phyloP scores from a whole-genome alignment of 345 rosid genomes.

The Linum usitatissimum region DNA sequence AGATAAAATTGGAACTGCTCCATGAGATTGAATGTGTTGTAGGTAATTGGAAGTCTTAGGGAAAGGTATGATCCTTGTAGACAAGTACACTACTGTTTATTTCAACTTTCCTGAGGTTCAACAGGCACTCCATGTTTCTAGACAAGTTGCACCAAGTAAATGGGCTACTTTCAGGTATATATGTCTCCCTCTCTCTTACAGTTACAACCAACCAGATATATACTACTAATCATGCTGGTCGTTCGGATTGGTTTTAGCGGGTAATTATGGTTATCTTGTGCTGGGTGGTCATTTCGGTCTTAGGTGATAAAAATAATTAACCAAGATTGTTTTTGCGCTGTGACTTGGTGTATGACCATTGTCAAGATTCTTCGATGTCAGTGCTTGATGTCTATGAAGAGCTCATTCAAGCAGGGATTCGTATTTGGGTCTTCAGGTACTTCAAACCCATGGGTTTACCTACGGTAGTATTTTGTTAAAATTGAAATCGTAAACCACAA shows the following conservation, averaged over 20 bases:
- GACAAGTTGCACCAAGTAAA: constrained; percentile 51
- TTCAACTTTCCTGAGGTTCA: constrained; percentile 84
- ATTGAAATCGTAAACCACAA: neutral
- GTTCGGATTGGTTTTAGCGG: too few relatives aligned
- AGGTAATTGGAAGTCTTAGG: constrained; percentile 49
- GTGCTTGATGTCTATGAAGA: constrained; percentile 70
- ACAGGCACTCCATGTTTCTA: constrained; percentile 58
- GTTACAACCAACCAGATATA: too few relatives aligned
- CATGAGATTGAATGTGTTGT: neutral
- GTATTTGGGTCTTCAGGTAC: constrained; percentile 94
- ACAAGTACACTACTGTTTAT: constrained; percentile 59
- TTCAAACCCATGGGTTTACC: neutral
- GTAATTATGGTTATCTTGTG: too few relatives aligned
- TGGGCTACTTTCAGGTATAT: constrained; percentile 91
- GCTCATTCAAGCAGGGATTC: constrained; percentile 65
- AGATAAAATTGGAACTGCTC: too few relatives aligned
- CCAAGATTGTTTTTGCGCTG: constrained; percentile 26
- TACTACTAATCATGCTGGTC: too few relatives aligned
- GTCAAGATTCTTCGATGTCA: constrained; percentile 59
- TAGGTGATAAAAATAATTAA: too few relatives aligned
- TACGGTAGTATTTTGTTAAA: constrained; percentile 1
- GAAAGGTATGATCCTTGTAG: constrained; percentile 90
- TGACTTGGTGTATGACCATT: constrained; percentile 32
- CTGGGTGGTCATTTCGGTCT: too few relatives aligned
- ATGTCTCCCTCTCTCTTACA: neutral